Base-by-base conservation (phyloP, 2,329 filamentous ascomycete genomes). In the Leptodontidium sp. region DNA sequence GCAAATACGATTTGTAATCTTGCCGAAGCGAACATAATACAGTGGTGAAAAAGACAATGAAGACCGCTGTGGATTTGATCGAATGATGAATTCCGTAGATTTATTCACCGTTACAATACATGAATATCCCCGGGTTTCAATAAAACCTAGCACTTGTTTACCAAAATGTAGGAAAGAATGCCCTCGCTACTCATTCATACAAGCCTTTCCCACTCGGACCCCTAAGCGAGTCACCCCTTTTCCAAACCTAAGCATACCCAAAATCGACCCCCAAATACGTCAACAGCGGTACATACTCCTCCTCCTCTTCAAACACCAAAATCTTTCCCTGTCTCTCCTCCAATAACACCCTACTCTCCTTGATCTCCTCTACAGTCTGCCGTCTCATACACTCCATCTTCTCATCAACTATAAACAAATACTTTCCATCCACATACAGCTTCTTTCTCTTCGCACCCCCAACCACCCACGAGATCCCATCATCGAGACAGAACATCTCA, bases 401-500 rank as follows among this genome's bases (percentile, higher is more conserved):
- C 26, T 68, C 43, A 61, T 68, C 70, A 40, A 69, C 38, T 45
- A 47, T 55, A 53, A 64, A 66, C 58, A 71, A 29, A 11, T 24
- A n/a, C 45, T 61, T 35, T 40, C 50, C 50, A 15, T 35, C 9
- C 40, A 15, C 35, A 24, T 38, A 35, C 38, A 4, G 8, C 24
- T 24, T 29, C 24, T 57, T 49, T 4, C 64, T 35, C 59, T 35
- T 58, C 15, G 8, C 49, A 49, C 49, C 59, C 1, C 61, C 64
- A 15, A 63, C 35, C 14, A 70, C 67, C 68, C 66, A 72, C 7
- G 59, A 64, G 12, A 64, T 14, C 1, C 66, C 68, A 61, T 72
- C 70, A 50, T 72, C 70, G 7, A 72, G 55, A 52, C 26, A 49
- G 38, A 72, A 65, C 7, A 70, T 17, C 24, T 63, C 53, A 24